phyloP scores from a whole-genome alignment of 768 basidiomycete species.

The Auricularia cornea region DNA sequence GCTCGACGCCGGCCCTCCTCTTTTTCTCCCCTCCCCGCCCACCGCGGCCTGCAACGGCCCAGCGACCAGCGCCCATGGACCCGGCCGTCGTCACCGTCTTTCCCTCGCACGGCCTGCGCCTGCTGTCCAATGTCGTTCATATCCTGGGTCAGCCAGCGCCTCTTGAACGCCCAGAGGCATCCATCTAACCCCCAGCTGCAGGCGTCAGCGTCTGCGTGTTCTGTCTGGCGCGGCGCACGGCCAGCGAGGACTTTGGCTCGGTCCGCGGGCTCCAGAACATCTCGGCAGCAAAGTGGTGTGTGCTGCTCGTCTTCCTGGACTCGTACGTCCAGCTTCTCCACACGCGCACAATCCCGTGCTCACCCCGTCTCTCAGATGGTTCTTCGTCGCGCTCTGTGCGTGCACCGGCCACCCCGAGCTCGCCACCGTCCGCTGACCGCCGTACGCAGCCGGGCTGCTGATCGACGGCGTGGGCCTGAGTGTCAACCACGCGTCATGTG shows the following conservation, averaged over 20 bases:
- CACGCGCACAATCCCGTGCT: conserved; percentile 8
- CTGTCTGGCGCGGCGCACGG: conserved; percentile 33
- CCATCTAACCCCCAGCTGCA: conserved; percentile 4
- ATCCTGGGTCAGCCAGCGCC: background rate
- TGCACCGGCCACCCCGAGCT: background rate
- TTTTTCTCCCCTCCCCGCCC: too few species aligned
- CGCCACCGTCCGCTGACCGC: background rate
- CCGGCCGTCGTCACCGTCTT: background rate
- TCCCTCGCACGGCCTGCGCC: background rate
- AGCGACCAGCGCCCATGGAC: too few species aligned
- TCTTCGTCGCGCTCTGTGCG: conserved; percentile 4
- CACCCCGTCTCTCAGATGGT: background rate
- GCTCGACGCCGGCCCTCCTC: too few species aligned
- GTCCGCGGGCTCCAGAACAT: conserved; percentile 15
- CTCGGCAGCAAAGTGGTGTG: conserved; percentile 33
- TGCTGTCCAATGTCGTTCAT: background rate
- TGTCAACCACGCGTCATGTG: conserved; percentile 27
- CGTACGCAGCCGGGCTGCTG: conserved; percentile 31
- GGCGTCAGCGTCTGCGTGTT: conserved; percentile 26
- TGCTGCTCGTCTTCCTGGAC: conserved; percentile 33
- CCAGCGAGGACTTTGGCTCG: conserved; percentile 23
- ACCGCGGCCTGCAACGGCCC: too few species aligned
- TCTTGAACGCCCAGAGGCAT: background rate
- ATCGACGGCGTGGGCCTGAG: conserved; percentile 39
- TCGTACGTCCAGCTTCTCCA: conserved; percentile 38